Percentiles rank a stretch among this genome's conserved stretches.
Evolutionary conservation across 2,329 filamentous ascomycete species (phyloP).

Genomic region (Diaporthe longicolla): DNA sequence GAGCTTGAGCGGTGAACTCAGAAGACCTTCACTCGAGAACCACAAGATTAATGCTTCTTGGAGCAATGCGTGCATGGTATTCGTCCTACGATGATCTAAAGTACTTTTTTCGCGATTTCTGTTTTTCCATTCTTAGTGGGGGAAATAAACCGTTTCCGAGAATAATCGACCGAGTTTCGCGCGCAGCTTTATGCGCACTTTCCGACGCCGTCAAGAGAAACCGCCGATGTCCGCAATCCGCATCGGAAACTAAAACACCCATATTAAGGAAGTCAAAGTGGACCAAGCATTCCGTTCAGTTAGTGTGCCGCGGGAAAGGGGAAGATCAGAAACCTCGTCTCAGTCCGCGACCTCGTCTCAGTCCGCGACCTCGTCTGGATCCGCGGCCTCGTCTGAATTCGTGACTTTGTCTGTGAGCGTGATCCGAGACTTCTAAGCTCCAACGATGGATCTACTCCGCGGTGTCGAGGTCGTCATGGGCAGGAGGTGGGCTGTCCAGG

Average conservation of each 20-base stretch:
- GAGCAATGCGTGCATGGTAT: conserved; percentile 35
- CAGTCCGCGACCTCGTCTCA: conserved; percentile 19
- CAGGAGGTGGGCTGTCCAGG: conserved; percentile 83
- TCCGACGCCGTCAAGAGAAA: conserved; percentile 39
- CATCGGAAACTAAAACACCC: conserved; percentile 43
- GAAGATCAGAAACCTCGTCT: conserved; percentile 42
- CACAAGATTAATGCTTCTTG: background rate
- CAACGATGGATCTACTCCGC: conserved; percentile 73
- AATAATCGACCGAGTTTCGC: conserved; percentile 39
- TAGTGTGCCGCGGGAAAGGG: conserved; percentile 43
- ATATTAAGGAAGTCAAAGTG: conserved; percentile 41
- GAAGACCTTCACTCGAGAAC: background rate
- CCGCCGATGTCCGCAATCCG: conserved; percentile 38
- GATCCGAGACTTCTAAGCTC: conserved; percentile 13
- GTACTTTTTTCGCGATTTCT: conserved; percentile 34
- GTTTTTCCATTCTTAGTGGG: conserved; percentile 32
- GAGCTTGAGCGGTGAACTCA: background rate
- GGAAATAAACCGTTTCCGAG: conserved; percentile 31
- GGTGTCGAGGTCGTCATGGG: conserved; percentile 95
- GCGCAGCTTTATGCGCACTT: conserved; percentile 33
- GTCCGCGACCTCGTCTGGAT: too few relatives aligned
- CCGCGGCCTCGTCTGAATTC: conserved; percentile 38
- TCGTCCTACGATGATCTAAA: conserved; percentile 39
- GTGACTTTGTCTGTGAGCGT: conserved; percentile 1
- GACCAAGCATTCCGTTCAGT: conserved; percentile 42